These are phyloP conservation scores for Halophytophthora batemanensis DNA, from an alignment of 352 stramenopile species.

Conservation along the genomic window DNA sequence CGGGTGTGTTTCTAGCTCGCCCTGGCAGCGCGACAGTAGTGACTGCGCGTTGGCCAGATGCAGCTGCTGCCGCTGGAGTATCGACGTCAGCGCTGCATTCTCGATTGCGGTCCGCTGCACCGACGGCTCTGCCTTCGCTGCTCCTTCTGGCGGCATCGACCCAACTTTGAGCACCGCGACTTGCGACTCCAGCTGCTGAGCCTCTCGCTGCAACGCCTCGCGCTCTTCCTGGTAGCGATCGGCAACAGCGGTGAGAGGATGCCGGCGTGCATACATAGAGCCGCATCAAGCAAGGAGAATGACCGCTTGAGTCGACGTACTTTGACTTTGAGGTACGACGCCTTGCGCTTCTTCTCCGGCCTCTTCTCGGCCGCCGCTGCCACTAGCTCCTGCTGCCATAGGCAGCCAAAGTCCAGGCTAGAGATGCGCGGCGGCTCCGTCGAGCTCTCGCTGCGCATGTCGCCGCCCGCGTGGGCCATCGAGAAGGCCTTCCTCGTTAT, in stretches of 20 bases:
- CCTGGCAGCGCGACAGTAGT: conserved; percentile 27
- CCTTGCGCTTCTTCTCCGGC: conserved; percentile 28
- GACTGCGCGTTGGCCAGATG: conserved; percentile 35
- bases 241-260: no score
- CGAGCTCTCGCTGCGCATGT: no score
- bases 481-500: no score
- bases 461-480: no score
- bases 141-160: conserved; percentile 15
- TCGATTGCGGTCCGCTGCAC: conserved; percentile 17
- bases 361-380: no score
- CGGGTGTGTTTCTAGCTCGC: conserved; percentile 7
- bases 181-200: conserved; percentile 29
- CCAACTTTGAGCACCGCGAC: conserved; percentile 29
- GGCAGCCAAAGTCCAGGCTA: no score
- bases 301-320: background rate
- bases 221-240: no score
- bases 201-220: conserved; percentile 21
- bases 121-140: conserved; percentile 15
- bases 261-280: no score
- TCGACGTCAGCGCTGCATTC: conserved; percentile 17
- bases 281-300: no score
- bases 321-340: conserved; percentile 18
- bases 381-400: no score
- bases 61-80: conserved; percentile 34
- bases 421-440: no score